These are phyloP conservation scores for Colletotrichum gloeosporioides DNA, from an alignment of 2,329 filamentous ascomycete genomes.

Conservation along the genomic window DNA sequence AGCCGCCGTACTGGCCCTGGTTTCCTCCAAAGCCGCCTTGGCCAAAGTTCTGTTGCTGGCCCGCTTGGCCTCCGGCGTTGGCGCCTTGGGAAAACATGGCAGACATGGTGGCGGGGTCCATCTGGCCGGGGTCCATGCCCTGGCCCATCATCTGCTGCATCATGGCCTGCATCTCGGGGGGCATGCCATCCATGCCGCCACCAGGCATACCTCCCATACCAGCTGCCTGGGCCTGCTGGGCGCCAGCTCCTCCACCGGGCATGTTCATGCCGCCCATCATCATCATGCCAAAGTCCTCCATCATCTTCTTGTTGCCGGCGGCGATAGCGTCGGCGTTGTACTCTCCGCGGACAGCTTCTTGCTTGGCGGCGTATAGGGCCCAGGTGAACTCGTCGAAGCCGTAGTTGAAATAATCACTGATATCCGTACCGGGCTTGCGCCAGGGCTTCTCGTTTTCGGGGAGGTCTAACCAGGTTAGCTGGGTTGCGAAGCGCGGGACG, in stretches of 20 bases:
- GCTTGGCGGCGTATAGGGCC: slow-evolving; percentile 91
- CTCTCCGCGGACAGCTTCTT: slow-evolving; percentile 78
- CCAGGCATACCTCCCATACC: slow-evolving; percentile 57
- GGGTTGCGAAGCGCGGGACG: not conserved
- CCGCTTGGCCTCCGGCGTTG: slow-evolving; percentile 49
- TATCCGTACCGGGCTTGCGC: slow-evolving; percentile 91
- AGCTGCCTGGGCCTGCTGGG: slow-evolving; percentile 28
- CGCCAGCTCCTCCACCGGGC: slow-evolving; percentile 39
- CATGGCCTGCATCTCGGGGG: slow-evolving; percentile 71
- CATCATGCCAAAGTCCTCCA: slow-evolving; percentile 72
- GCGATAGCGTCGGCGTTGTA: slow-evolving; percentile 71
- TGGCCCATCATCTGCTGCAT: slow-evolving; percentile 74
- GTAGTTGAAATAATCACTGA: slow-evolving; percentile 99
- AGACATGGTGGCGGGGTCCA: slow-evolving; percentile 64
- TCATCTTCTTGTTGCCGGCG: slow-evolving; percentile 78
- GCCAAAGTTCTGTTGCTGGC: slow-evolving; percentile 57
- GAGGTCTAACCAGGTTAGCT: slow-evolving; percentile 53
- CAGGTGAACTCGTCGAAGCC: slow-evolving; percentile 99
- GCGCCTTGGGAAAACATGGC: slow-evolving; percentile 61
- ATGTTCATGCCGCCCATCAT: slow-evolving; percentile 66
- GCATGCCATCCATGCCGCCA: slow-evolving; percentile 64
- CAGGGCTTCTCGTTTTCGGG: slow-evolving; percentile 89
- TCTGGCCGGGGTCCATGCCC: slow-evolving; percentile 70
- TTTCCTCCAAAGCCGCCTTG: slow-evolving; percentile 58
- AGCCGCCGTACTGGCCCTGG: slow-evolving; percentile 56